Percentiles rank a stretch among this genome's conserved stretches.
Evolutionary conservation across 2,329 filamentous ascomycete species (phyloP).

Genomic region (Dichotomopilus funicola): DNA sequence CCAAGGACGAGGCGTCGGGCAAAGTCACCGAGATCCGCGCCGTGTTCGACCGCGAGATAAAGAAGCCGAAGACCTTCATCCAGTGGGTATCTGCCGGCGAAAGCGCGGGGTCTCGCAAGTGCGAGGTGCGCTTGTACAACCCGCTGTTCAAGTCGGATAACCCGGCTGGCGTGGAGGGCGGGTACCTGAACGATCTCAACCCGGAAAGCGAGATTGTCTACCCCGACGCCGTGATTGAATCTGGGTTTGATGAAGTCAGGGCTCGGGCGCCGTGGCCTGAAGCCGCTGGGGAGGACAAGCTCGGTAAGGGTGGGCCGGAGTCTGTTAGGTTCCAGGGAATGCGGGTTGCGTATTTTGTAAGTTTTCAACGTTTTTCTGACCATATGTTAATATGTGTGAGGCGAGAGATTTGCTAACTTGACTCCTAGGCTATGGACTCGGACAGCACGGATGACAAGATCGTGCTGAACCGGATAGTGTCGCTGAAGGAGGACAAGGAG

Average conservation of each 20-base stretch:
- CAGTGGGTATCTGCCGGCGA: constrained; percentile 72
- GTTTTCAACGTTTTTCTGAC: constrained; percentile 22
- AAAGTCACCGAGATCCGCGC: constrained; percentile 40
- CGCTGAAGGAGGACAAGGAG: constrained; percentile 78
- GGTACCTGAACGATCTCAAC: constrained; percentile 79
- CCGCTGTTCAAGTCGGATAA: constrained; percentile 81
- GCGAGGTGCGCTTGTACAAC: constrained; percentile 74
- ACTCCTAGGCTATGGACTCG: constrained; percentile 58
- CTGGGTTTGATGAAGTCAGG: constrained; percentile 72
- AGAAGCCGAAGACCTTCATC: constrained; percentile 74
- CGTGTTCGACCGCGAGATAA: constrained; percentile 62
- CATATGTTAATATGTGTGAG: background rate
- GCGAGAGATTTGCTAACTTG: too few species aligned
- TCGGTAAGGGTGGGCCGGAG: constrained; percentile 57
- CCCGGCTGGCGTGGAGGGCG: constrained; percentile 68
- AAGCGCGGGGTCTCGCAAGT: constrained; percentile 58
- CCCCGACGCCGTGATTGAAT: constrained; percentile 70
- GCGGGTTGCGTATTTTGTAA: constrained; percentile 76
- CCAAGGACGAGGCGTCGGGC: constrained; percentile 51
- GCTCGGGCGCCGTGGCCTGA: constrained; percentile 74
- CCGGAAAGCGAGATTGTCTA: constrained; percentile 78
- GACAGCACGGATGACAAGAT: constrained; percentile 75
- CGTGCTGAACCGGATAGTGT: constrained; percentile 86
- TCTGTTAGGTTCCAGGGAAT: constrained; percentile 86
- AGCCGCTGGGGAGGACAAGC: constrained; percentile 61